phyloP scores from a whole-genome alignment of 345 rosid species.

The Corchorus olitorius region DNA sequence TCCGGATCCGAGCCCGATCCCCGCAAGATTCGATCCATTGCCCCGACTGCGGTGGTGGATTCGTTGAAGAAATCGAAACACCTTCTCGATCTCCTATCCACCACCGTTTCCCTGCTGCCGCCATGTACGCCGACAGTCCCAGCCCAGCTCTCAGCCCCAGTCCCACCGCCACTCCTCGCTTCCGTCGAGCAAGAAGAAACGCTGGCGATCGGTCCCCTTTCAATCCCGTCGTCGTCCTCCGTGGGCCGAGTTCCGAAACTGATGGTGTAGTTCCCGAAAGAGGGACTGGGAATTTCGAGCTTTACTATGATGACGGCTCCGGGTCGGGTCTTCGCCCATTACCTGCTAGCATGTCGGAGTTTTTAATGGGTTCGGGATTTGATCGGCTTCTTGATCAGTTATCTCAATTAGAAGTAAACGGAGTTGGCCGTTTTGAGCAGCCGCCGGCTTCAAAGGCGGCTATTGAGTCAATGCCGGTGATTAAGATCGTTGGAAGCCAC shows the following conservation, averaged over 20 bases:
- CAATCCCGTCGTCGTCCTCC: slow-evolving; percentile 65
- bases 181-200: slow-evolving; percentile 43
- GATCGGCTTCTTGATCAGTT: slow-evolving; percentile 69
- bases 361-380: slow-evolving; percentile 76
- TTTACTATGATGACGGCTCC: slow-evolving; percentile 62
- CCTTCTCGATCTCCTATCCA: slow-evolving; percentile 34
- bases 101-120: slow-evolving; percentile 30
- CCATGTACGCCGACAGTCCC: slow-evolving; percentile 28
- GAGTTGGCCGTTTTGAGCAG: slow-evolving; percentile 47
- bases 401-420: slow-evolving; percentile 53
- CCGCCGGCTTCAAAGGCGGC: slow-evolving; percentile 66
- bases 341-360: slow-evolving; percentile 67
- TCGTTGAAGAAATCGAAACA: slow-evolving; percentile 49
- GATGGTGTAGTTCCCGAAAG: slow-evolving; percentile 30
- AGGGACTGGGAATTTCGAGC: slow-evolving; percentile 48
- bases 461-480: slow-evolving; percentile 57
- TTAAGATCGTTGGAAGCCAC: slow-evolving; percentile 40
- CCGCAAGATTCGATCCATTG: slow-evolving; percentile 40
- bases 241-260: slow-evolving; percentile 37
- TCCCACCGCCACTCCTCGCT: slow-evolving; percentile 26
- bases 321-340: slow-evolving; percentile 64
- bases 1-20: slow-evolving; percentile 30
- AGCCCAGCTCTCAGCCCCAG: slow-evolving; percentile 28
- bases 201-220: slow-evolving; percentile 66
- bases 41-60: slow-evolving; percentile 57